Evolutionary conservation across 768 basidiomycete genomes (phyloP).

Genomic region (Auriscalpium vulgare): DNA sequence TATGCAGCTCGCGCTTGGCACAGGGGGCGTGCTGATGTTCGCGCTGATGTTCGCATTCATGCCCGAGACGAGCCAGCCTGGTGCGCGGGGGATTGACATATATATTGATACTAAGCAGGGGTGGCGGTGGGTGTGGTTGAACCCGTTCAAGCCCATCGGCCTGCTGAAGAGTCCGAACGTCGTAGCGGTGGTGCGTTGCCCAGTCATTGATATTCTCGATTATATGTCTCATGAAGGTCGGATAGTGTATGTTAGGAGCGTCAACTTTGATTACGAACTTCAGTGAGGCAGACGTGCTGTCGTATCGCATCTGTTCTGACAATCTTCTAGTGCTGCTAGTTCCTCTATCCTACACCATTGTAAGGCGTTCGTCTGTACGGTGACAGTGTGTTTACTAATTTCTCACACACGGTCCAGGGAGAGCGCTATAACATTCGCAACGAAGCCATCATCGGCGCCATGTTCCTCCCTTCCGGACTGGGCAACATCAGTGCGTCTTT

Average conservation of each 20-base stretch:
- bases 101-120: constrained; percentile 2
- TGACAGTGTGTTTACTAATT: background rate
- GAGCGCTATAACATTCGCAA: constrained; percentile 46
- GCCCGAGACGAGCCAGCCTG: constrained; percentile 66
- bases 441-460: constrained; percentile 48
- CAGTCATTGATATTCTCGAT: background rate
- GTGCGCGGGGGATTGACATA: constrained; percentile 46
- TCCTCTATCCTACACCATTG: constrained; percentile 61
- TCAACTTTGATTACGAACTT: constrained; percentile 21
- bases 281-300: constrained; percentile 23
- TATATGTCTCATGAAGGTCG: constrained; percentile 4
- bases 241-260: constrained; percentile 34
- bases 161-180: constrained; percentile 56
- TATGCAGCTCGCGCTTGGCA: constrained; percentile 42
- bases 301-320: background rate
- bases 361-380: constrained; percentile 21
- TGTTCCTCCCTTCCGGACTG: constrained; percentile 49
- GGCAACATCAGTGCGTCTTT: constrained; percentile 46
- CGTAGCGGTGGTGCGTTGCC: constrained; percentile 37
- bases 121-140: constrained; percentile 38
- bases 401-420: constrained; percentile 27
- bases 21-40: constrained; percentile 32
- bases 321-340: constrained; percentile 33
- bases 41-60: constrained; percentile 35
- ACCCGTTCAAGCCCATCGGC: constrained; percentile 46